Conservation (phyloP, 768 basidiomycete genomes). For the Kwoniella sp. region DNA sequence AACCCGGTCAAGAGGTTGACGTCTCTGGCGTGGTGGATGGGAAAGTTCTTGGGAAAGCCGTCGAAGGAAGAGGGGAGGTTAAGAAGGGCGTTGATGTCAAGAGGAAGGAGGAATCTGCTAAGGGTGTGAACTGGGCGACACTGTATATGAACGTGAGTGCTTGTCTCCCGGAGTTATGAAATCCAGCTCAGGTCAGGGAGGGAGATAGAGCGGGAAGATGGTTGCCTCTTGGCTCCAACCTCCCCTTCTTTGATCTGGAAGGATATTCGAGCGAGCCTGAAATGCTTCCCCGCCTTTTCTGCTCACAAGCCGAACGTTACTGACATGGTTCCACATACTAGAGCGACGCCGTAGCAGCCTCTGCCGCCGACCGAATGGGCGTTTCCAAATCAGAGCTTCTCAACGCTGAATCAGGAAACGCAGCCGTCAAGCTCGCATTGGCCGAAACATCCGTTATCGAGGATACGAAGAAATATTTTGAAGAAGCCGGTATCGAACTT, state of each 20-base stretch:
- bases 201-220: too few species aligned
- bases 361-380: slow-evolving; percentile 83
- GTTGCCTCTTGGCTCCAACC: too few species aligned
- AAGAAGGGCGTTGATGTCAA: slow-evolving; percentile 51
- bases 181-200: too few species aligned
- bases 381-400: slow-evolving; percentile 84
- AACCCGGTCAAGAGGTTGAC: slow-evolving; percentile 40
- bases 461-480: slow-evolving; percentile 89
- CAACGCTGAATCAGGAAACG: slow-evolving; percentile 65
- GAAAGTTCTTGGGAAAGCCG: slow-evolving; percentile 52
- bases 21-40: slow-evolving; percentile 32
- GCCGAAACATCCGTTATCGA: slow-evolving; percentile 95
- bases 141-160: slow-evolving; percentile 97
- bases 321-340: slow-evolving; percentile 49
- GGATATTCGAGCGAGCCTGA: too few species aligned
- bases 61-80: slow-evolving; percentile 36
- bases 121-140: slow-evolving; percentile 61
- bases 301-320: too few species aligned
- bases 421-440: slow-evolving; percentile 90
- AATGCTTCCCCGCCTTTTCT: too few species aligned
- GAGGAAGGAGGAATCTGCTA: slow-evolving; percentile 50
- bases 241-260: too few species aligned
- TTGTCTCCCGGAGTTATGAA: too few species aligned
- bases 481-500: slow-evolving; percentile 58
- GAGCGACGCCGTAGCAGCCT: slow-evolving; percentile 91